phyloP scores from a whole-genome alignment of 805 yeast genomes.

The Teunomyces tritomae region DNA sequence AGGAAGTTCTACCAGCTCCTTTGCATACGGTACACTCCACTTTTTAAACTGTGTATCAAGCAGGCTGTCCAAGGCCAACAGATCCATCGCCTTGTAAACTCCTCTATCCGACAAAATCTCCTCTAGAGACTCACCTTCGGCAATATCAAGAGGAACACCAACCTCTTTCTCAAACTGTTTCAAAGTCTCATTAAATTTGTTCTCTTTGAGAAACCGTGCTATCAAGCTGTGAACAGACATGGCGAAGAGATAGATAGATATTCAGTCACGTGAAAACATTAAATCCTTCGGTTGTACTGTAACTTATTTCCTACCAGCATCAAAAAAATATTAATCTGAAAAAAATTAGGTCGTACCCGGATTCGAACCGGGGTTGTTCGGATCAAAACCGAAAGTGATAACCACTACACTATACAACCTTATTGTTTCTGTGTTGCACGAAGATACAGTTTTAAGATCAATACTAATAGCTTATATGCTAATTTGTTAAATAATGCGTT shows the following conservation, averaged over 20 bases:
- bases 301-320: too few relatives aligned
- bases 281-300: too few relatives aligned
- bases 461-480: neutral
- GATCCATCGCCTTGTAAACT: conserved; percentile 19
- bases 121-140: conserved; percentile 26
- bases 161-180: conserved; percentile 47
- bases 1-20: conserved; percentile 7
- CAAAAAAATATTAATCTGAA: neutral
- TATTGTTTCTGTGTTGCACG: too few relatives aligned
- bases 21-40: conserved; percentile 36
- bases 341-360: conserved; percentile 69
- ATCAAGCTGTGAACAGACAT: conserved; percentile 29
- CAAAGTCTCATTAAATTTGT: conserved; percentile 47
- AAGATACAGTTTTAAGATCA: neutral
- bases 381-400: conserved; percentile 81
- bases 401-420: conserved; percentile 72
- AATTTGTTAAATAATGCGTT: too few relatives aligned
- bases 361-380: conserved; percentile 82
- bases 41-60: conserved; percentile 1
- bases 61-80: conserved; percentile 5
- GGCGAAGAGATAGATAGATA: neutral
- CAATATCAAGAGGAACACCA: conserved; percentile 24
- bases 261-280: neutral
- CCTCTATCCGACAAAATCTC: conserved; percentile 39
- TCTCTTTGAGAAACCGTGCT: conserved; percentile 57